Base-by-base conservation (phyloP, 225 moss, liverwort and hornwort species). In the Climacium dendroides region DNA sequence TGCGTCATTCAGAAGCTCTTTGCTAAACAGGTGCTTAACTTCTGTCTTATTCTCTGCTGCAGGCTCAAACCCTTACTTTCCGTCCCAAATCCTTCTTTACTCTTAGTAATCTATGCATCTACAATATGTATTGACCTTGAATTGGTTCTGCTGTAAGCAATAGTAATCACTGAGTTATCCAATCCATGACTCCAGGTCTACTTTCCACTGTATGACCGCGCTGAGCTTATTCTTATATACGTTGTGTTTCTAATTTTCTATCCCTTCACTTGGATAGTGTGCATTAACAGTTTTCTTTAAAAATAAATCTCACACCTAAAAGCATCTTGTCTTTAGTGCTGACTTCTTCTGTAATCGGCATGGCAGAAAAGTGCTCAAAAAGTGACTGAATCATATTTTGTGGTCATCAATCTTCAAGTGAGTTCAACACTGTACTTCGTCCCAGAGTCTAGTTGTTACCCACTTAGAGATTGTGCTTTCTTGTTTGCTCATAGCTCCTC, bases 331-430 rank as follows among this genome's bases (percentile, higher is more conserved):
- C 28, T 78, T 70, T 74, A 65, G 64, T 83, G 66, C 88, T 90
- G 58, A 88, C 89, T 39, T 62, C n/a, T 62, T 76, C 48, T 30
- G 64, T 83, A 60, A 86, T 61, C 69, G 76, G 62, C 20, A 89
- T 83, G 26, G 74, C 91, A 94, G 92, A 90, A 90, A 60, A 92
- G 65, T 77, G 90, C 83, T 83, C 57, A 90, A 19, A 91, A 87
- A 80, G 94, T 91, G 89, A 90, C 90, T 19, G 94, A 94, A 60
- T 96, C 97, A 48, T 97, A 89, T 85, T 98, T 98, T 85, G 93
- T 98, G 89, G 74, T 98, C 81, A 88, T 97, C 89, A 98, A 98
- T 88, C 92, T 98, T 86, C 98, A 98, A 92, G 96, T 97, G 83
- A 91, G 92, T 92, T 85, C 65, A 87, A 48, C 35, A 64, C 55